Percentiles rank a stretch among this genome's conserved stretches.
Conservation (phyloP, 805 yeast genomes). For the Nakazawaea molendinolei region DNA sequence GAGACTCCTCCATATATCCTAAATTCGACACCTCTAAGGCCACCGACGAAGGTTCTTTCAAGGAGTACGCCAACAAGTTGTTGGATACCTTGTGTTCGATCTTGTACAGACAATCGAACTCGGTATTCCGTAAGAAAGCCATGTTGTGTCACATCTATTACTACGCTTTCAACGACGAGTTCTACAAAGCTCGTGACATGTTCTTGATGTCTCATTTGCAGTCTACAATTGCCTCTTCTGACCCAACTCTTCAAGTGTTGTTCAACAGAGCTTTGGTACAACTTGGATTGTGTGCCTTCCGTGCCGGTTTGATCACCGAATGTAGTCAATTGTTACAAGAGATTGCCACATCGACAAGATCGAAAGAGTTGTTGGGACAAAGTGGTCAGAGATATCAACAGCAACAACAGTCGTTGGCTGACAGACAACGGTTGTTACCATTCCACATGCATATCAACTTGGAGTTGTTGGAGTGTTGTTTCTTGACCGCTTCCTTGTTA, state of each 20-base stretch:
- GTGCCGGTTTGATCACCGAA: constrained; percentile 79
- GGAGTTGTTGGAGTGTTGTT: constrained; percentile 90
- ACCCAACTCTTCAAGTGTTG: constrained; percentile 79
- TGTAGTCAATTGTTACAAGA: constrained; percentile 84
- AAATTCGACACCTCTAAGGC: constrained; percentile 16
- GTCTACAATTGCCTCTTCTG: constrained; percentile 76
- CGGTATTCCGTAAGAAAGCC: constrained; percentile 73
- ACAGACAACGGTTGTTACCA: constrained; percentile 81
- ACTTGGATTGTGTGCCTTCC: constrained; percentile 92
- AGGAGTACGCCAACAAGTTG: constrained; percentile 42
- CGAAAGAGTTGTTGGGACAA: constrained; percentile 92
- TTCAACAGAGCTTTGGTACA: constrained; percentile 95
- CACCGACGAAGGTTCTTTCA: constrained; percentile 25
- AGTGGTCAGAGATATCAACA: constrained; percentile 66
- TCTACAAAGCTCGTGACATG: constrained; percentile 81
- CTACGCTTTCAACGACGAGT: constrained; percentile 83
- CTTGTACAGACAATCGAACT: constrained; percentile 60
- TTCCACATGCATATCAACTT: constrained; percentile 97
- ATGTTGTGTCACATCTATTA: constrained; percentile 82
- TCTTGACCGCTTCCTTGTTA: constrained; percentile 81
- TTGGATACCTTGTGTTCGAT: constrained; percentile 60
- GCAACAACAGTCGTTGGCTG: constrained; percentile 37
- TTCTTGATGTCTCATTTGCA: constrained; percentile 82
- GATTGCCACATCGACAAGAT: constrained; percentile 76
- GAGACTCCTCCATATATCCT: constrained; percentile 30